Evolutionary conservation across 140 eudicot genomes (phyloP).

Genomic region (Ambrosia hybrid): DNA sequence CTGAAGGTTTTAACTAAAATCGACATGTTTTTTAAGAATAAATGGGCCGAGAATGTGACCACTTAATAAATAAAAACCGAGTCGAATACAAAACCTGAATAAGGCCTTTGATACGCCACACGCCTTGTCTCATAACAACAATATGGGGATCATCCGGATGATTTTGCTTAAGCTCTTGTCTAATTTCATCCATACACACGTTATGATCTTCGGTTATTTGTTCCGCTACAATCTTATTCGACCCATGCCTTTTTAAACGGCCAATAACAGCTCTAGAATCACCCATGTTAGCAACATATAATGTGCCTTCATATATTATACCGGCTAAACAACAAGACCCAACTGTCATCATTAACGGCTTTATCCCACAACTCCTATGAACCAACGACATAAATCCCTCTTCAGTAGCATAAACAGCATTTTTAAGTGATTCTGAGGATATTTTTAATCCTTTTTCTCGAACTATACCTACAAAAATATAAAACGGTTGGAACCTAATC

Average conservation of each 20-base stretch:
- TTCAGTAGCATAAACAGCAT: constrained; percentile 71
- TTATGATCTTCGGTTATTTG: too few species aligned
- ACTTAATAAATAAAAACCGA: not conserved
- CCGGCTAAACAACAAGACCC: constrained; percentile 62
- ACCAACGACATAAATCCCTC: constrained; percentile 55
- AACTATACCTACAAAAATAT: constrained; percentile 39
- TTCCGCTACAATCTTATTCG: too few species aligned
- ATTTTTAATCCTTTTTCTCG: constrained; percentile 40
- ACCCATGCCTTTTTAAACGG: too few species aligned
- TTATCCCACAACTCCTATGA: constrained; percentile 30
- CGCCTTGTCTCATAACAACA: constrained; percentile 43
- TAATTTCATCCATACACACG: too few species aligned
- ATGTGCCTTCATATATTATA: too few species aligned
- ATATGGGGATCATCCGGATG: too few species aligned
- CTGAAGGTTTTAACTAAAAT: too few species aligned
- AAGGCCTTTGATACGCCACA: constrained; percentile 80
- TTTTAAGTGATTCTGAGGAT: constrained; percentile 41
- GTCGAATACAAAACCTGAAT: constrained; percentile 58
- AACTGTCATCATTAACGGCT: constrained; percentile 50
- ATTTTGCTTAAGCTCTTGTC: too few species aligned
- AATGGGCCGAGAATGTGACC: too few species aligned
- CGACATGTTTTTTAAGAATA: too few species aligned
- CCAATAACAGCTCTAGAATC: too few species aligned
- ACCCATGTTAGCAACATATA: too few species aligned
- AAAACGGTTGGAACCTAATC: not conserved